Percentiles rank a stretch among this genome's conserved stretches.
These are phyloP conservation scores for Phlyctochytrium planicorne DNA, from an alignment of 192 early-diverging fungal species.

Conservation along the genomic window DNA sequence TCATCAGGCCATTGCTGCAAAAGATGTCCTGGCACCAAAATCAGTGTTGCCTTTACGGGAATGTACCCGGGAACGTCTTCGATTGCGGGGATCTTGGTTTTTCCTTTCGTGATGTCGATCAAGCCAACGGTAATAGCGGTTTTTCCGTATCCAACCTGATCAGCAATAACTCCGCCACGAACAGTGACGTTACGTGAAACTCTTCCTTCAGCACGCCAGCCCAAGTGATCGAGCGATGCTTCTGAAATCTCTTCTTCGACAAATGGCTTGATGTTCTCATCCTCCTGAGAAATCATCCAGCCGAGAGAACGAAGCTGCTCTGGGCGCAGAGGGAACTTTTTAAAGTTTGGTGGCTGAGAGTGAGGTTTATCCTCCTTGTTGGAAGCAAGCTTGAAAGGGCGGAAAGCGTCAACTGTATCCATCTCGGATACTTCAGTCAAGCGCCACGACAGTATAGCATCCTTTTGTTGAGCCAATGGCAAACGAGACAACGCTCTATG, in stretches of 20 bases:
- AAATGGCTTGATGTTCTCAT: constrained; percentile 24
- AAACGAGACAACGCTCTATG: constrained; percentile 39
- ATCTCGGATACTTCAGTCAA: constrained; percentile 17
- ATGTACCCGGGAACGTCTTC: constrained; percentile 20
- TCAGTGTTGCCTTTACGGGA: constrained; percentile 41
- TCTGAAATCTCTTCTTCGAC: constrained; percentile 46
- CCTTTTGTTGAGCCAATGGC: background rate
- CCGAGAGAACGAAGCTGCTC: constrained; percentile 46
- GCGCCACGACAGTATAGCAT: constrained; percentile 34
- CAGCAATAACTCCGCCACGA: constrained; percentile 48
- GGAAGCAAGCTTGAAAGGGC: constrained; percentile 24
- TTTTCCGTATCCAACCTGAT: constrained; percentile 52
- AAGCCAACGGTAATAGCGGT: constrained; percentile 48
- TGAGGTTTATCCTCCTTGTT: constrained; percentile 33
- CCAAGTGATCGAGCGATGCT: constrained; percentile 32
- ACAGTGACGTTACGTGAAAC: constrained; percentile 32
- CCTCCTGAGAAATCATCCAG: constrained; percentile 47
- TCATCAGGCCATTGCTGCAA: constrained; percentile 46
- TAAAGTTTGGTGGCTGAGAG: constrained; percentile 43
- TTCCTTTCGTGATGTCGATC: constrained; percentile 24
- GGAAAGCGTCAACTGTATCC: background rate
- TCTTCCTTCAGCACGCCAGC: constrained; percentile 40
- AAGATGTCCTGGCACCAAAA: constrained; percentile 44
- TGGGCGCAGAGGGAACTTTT: constrained; percentile 33
- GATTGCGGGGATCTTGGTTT: background rate